Evolutionary conservation across 164 flowering plant genomes (phyloP).

Genomic region (Nelumbo lutea): DNA sequence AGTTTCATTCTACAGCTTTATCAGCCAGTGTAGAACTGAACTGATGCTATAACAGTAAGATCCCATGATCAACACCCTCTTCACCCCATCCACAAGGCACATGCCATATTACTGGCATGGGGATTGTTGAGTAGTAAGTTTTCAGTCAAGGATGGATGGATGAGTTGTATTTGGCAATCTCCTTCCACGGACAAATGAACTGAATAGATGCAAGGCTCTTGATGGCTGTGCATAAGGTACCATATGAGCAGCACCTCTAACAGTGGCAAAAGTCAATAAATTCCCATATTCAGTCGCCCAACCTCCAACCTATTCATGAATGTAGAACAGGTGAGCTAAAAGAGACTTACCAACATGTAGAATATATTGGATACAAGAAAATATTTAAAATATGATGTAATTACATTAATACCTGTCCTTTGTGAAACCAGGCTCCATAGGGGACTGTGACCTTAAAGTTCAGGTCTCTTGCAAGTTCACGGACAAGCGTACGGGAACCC

Average conservation of each 20-base stretch:
- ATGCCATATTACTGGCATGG: too few relatives aligned
- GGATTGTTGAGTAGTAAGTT: not conserved
- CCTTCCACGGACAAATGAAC: constrained; percentile 58
- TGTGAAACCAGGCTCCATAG: constrained; percentile 91
- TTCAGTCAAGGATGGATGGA: constrained; percentile 41
- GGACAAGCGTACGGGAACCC: constrained; percentile 81
- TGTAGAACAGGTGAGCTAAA: not conserved
- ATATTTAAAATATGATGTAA: not conserved
- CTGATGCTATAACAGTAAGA: too few relatives aligned
- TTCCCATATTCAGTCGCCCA: constrained; percentile 91
- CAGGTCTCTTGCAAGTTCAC: constrained; percentile 78
- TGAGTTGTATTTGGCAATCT: constrained; percentile 66
- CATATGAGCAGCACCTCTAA: constrained; percentile 98
- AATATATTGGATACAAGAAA: not conserved
- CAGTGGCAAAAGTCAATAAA: constrained; percentile 82
- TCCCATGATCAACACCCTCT: too few relatives aligned
- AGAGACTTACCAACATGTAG: not conserved
- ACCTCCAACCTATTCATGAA: constrained; percentile 68
- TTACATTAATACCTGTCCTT: constrained; percentile 57
- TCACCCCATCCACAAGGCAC: not conserved
- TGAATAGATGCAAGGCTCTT: constrained; percentile 80
- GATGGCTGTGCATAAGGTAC: constrained; percentile 92
- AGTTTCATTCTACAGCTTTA: not conserved
- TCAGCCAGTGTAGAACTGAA: too few relatives aligned
- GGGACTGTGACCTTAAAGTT: constrained; percentile 70